Evolutionary conservation across 164 flowering plant species (phyloP), one percentile per base, ranked within the genome.

Genomic region (Santalum album): DNA sequence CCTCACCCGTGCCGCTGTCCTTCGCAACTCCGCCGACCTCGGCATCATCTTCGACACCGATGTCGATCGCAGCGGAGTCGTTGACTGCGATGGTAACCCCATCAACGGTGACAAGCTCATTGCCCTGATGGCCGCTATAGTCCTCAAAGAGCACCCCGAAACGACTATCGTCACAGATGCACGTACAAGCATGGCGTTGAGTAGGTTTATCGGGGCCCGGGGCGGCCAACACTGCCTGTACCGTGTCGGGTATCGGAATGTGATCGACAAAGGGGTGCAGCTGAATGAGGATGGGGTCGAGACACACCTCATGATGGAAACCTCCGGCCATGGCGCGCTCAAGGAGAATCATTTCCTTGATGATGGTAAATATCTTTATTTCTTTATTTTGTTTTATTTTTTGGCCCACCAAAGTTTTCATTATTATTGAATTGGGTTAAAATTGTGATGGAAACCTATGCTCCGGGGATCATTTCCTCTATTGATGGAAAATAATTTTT

Each of bases 291-390:
- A 85, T 49, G 95, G 87, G 6, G 18, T 84, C 35, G 90, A 90
- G 58, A 71, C 96, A 1, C 95, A 91, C 68, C 87, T 91, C 16
- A 86, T 86, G 96, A 91, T 91, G 95, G 96, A 91, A 61, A 91
- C 98, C 0, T 69, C 90, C 0, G 98, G 98, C 1, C 98, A 91
- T 66, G 96, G 98, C 17, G 98, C 96, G 19, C 78, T 91, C 1
- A 82, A 81, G 38, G 98, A 91, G 69, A 91, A 91, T 43, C 54
- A 82, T 63, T 91, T 83, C 67, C 85, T 91, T 7, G 96, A 91
- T 56, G 98, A 87, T 64, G 96, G 96, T 90, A 23, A 59, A 53
- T 60, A 38, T 34, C 17, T 1, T 27, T 43, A 5, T 1, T 34
- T 40, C 6, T 6, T 47, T 38, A 17, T 2, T 19, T 29, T 6